Conservation (phyloP, 192 early-diverging fungal genomes). For the Ambispora gerdemannii region DNA sequence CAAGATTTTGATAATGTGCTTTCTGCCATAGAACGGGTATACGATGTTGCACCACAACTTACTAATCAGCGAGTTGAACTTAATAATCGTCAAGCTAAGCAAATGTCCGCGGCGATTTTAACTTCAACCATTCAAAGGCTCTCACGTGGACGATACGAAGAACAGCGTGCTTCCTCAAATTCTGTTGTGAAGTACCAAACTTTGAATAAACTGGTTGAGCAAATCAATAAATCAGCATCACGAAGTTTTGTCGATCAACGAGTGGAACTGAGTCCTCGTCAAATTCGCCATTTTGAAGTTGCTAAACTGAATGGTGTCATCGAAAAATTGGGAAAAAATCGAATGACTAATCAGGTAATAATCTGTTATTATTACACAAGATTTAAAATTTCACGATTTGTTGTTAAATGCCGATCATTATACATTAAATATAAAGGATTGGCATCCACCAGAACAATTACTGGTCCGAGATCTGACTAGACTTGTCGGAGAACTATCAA, state of each 20-base stretch:
- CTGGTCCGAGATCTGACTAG: conserved; percentile 47
- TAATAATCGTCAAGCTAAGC: conserved; percentile 41
- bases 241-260: conserved; percentile 48
- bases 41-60: conserved; percentile 46
- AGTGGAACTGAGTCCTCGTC: conserved; percentile 40
- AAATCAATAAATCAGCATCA: conserved; percentile 46
- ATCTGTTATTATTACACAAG: too few species aligned
- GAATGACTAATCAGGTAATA: conserved; percentile 49
- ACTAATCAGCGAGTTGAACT: conserved; percentile 55
- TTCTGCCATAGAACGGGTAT: conserved; percentile 51
- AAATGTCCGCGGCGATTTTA: conserved; percentile 45
- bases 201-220: conserved; percentile 46
- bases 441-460: conserved; percentile 46
- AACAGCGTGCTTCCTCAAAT: conserved; percentile 35
- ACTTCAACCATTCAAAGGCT: conserved; percentile 43
- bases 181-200: conserved; percentile 35
- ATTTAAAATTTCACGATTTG: too few species aligned
- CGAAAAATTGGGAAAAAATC: conserved; percentile 40
- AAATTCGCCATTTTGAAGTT: conserved; percentile 42
- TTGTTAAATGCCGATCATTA: too few species aligned
- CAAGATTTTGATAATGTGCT: conserved; percentile 53
- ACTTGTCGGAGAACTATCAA: conserved; percentile 45
- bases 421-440: conserved; percentile 41
- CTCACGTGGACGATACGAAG: conserved; percentile 42
- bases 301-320: conserved; percentile 42